Percentiles rank a stretch among this genome's conserved stretches.
These are phyloP conservation scores for Pseudozyma pruni DNA, from an alignment of 1,284 basidiomycete species.

Conservation along the genomic window DNA sequence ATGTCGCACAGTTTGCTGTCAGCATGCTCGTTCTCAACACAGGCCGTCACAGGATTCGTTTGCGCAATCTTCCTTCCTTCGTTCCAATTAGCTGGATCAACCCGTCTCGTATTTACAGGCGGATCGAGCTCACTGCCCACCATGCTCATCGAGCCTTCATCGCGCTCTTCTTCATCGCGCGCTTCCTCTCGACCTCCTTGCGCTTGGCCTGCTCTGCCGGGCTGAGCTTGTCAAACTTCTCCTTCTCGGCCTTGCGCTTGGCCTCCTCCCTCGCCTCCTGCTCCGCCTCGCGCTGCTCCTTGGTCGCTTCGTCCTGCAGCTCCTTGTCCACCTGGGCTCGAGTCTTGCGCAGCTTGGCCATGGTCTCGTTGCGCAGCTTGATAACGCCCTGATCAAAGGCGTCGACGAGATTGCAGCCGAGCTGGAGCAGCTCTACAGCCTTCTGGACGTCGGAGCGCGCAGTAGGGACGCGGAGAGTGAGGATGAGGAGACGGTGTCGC, in stretches of 20 bases:
- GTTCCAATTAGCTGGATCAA: background rate
- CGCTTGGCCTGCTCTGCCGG: slow-evolving; percentile 65
- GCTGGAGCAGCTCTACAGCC: slow-evolving; percentile 52
- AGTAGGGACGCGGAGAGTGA: slow-evolving; percentile 57
- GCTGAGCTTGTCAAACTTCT: slow-evolving; percentile 60
- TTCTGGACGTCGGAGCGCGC: slow-evolving; percentile 26
- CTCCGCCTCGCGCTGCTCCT: slow-evolving; percentile 55
- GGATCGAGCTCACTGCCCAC: no score
- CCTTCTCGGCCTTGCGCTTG: slow-evolving; percentile 57
- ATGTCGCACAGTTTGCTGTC: no score
- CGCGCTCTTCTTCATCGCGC: slow-evolving; percentile 56
- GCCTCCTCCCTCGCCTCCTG: slow-evolving; percentile 57
- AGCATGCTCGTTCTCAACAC: no score
- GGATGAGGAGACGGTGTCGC: slow-evolving; percentile 51
- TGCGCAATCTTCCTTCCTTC: background rate
- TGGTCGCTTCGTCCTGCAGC: slow-evolving; percentile 46
- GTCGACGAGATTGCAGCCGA: slow-evolving; percentile 61
- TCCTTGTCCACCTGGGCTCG: slow-evolving; percentile 55
- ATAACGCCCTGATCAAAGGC: slow-evolving; percentile 53
- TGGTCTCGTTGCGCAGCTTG: slow-evolving; percentile 46
- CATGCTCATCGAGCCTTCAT: slow-evolving; percentile 19
- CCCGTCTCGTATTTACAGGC: background rate
- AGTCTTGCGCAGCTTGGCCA: slow-evolving; percentile 56
- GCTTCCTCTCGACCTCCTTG: slow-evolving; percentile 63
- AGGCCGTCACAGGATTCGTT: no score